These are phyloP conservation scores for Rostrohypoxylon terebratum DNA, from an alignment of 495 filamentous ascomycete genomes.

Conservation along the genomic window DNA sequence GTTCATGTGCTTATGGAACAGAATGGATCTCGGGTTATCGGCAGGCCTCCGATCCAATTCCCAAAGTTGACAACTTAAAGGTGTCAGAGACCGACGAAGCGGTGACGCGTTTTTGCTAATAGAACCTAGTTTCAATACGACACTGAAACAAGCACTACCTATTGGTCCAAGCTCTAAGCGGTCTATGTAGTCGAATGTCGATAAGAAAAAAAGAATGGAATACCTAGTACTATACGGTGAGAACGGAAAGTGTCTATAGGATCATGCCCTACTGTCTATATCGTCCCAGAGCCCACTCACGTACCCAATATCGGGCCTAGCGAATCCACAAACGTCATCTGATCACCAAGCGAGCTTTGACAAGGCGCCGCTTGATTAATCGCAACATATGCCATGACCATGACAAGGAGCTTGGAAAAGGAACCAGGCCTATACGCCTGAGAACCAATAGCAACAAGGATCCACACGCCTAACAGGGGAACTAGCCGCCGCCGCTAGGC, in stretches of 20 bases:
- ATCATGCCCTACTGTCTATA: not conserved
- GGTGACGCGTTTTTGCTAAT: slow-evolving; percentile 14
- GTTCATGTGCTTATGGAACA: not conserved
- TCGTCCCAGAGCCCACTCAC: not conserved
- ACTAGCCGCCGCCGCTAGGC: slow-evolving; percentile 18
- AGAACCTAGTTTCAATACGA: slow-evolving; percentile 36
- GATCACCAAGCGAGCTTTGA: slow-evolving; percentile 20
- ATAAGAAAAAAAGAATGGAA: not conserved
- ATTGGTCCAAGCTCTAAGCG: not conserved
- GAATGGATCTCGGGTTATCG: not conserved
- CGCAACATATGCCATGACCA: slow-evolving; percentile 8
- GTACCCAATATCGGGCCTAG: not conserved
- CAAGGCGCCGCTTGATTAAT: not conserved
- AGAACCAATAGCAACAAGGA: slow-evolving; percentile 1
- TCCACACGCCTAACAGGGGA: not conserved
- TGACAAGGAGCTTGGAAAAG: not conserved
- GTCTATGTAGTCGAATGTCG: slow-evolving; percentile 3
- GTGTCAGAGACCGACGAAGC: slow-evolving; percentile 2
- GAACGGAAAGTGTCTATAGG: not conserved
- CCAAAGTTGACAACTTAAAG: not conserved
- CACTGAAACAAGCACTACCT: not conserved
- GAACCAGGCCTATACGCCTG: not conserved
- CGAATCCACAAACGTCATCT: not conserved
- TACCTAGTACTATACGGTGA: not conserved
- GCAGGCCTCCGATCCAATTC: not conserved